Conservation (phyloP, 257 asterid species). For the Forsythia suspensa region DNA sequence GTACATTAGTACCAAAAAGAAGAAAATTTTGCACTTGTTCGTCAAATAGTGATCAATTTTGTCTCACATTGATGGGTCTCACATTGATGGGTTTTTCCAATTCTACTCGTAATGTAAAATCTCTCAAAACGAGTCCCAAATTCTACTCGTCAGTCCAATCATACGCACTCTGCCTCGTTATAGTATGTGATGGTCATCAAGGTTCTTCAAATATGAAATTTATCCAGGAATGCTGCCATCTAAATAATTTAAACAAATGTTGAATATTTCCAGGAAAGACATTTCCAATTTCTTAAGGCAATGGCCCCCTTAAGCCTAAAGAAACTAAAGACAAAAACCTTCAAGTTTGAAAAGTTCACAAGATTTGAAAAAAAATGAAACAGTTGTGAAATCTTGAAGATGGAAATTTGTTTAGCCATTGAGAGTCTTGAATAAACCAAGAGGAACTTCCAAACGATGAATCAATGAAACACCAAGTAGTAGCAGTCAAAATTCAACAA, state of each 20-base stretch:
- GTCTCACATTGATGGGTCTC: no score
- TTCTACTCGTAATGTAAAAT: no score
- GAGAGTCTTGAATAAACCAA: constrained; percentile 1
- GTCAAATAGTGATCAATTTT: no score
- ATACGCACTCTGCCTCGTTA: no score
- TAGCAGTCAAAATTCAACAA: no score
- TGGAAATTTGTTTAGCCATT: constrained; percentile 26
- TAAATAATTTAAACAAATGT: constrained; percentile 65
- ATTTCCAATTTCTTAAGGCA: constrained; percentile 60
- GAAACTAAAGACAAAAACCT: constrained; percentile 69
- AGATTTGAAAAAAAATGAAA: constrained; percentile 48
- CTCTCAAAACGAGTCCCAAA: no score
- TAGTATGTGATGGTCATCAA: background rate
- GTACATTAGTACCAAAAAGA: no score
- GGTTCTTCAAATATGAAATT: constrained; percentile 46
- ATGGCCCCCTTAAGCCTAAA: constrained; percentile 63
- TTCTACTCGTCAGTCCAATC: no score
- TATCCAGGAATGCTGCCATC: constrained; percentile 60
- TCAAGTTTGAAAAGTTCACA: constrained; percentile 56
- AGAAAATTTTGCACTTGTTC: no score
- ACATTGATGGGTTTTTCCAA: no score
- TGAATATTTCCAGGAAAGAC: constrained; percentile 61
- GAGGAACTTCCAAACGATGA: constrained; percentile 17
- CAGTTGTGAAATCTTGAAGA: constrained; percentile 45
- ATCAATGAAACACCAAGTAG: background rate